phyloP scores from a whole-genome alignment of 148 eudicot species.

The Nepenthes gracilis region DNA sequence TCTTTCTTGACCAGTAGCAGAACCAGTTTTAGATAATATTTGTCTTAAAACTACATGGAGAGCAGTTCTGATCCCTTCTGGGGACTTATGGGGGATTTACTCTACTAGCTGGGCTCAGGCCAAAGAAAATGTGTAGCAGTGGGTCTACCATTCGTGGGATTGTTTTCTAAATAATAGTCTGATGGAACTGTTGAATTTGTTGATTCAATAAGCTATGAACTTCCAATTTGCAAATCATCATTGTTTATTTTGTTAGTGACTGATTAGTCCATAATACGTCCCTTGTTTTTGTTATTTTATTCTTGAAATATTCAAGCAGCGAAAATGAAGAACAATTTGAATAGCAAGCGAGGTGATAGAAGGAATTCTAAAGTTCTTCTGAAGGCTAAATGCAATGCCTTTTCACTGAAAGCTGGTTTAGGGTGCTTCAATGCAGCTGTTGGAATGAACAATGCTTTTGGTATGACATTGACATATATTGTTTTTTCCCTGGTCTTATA shows the following conservation, averaged over 20 bases:
- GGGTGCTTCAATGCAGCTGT: conserved; percentile 47
- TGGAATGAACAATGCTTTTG: conserved; percentile 57
- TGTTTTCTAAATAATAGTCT: no score
- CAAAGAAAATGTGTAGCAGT: no score
- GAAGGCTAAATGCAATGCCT: conserved; percentile 60
- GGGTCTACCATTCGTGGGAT: no score
- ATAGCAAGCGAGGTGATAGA: conserved; percentile 72
- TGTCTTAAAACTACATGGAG: no score
- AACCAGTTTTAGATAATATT: no score
- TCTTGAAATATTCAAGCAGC: conserved; percentile 40
- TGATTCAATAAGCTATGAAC: no score
- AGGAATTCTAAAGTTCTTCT: conserved; percentile 54
- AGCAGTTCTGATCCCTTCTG: no score
- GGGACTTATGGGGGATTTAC: no score
- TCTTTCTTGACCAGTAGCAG: no score
- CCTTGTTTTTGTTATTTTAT: conserved; percentile 4
- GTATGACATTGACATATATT: conserved; percentile 29
- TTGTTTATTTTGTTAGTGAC: neutral
- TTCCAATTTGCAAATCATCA: neutral
- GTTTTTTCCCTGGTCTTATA: neutral
- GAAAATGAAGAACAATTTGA: conserved; percentile 42
- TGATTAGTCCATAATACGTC: conserved; percentile 1
- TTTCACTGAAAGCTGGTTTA: conserved; percentile 60
- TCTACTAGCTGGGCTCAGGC: no score
- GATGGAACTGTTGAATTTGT: no score